Evolutionary conservation across 768 basidiomycete species (phyloP).

Genomic region (Phaeotremella fagi): DNA sequence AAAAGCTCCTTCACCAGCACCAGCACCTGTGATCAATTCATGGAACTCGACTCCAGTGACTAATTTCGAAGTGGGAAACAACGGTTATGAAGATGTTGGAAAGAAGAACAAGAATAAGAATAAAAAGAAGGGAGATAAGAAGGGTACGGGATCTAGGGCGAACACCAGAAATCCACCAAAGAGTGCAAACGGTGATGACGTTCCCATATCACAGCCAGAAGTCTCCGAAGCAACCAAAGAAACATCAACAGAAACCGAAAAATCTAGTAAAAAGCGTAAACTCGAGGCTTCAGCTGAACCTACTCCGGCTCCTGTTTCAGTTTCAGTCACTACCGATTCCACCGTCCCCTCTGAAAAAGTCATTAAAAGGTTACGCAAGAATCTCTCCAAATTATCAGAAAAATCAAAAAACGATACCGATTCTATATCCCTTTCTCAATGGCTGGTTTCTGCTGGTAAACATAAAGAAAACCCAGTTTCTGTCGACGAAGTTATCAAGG

Average conservation of each 20-base stretch:
- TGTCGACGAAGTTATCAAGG: slow-evolving; percentile 17
- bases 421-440: slow-evolving; percentile 13
- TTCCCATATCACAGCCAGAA: not conserved
- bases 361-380: slow-evolving; percentile 46
- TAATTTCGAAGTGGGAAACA: too few species aligned
- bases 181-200: not conserved
- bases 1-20: not conserved
- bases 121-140: slow-evolving; percentile 46
- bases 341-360: slow-evolving; percentile 24
- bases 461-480: slow-evolving; percentile 38
- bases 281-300: slow-evolving; percentile 12
- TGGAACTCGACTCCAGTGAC: too few species aligned
- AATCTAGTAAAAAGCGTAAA: slow-evolving; percentile 33
- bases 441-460: slow-evolving; percentile 11
- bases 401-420: not conserved
- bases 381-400: slow-evolving; percentile 54
- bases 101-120: slow-evolving; percentile 33
- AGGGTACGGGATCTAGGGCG: slow-evolving; percentile 43
- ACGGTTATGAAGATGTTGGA: not conserved
- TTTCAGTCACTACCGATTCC: not conserved
- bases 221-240: not conserved
- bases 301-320: slow-evolving; percentile 1
- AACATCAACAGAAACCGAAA: slow-evolving; percentile 9
- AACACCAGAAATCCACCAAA: slow-evolving; percentile 24
- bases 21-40: not conserved